Evolutionary conservation across 1,284 basidiomycete species (phyloP), one percentile per base, ranked within the genome.

Genomic region (Erythrobasidium hasegawianum): DNA sequence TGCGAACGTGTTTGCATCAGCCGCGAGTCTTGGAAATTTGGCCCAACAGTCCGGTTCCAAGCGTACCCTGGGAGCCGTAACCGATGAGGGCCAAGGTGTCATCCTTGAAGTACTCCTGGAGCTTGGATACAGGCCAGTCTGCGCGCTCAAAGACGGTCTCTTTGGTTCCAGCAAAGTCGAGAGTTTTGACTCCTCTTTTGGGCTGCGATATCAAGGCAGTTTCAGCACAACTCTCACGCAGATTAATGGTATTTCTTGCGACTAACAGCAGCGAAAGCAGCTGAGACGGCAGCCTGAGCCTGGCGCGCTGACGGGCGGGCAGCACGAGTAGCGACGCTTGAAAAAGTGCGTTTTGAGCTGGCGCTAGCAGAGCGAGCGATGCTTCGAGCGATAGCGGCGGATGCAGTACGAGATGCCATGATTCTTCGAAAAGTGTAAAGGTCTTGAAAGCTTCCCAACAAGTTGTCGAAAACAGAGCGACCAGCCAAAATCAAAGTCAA

Each of bases 51-150:
- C n/a, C n/a, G n/a, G 20, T 16, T 7, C 7, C 11, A 18, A 26
- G 40, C 67, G 27, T 24, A 60, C 74, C 73, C 71, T 93, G 90
- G n/a, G 96, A 97, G 72, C 96, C 96, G 79, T 99, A 98, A 71
- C 96, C 93, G 75, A 97, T 96, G 80, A 98, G 86, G 72, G 95
- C 95, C 70, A 99, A 90, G 72, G 95, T 97, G 81, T 99, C 96
- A 78, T 97, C 88, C 82, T 97, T 97, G 85, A 98, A 96, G 84
- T 93, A 96, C 78, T 97, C 93, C 80, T 97, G 95, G 78, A 99
- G 87, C 81, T 91, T 97, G 75, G 92, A 86, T 69, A 95, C 82
- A 49, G 95, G 96, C 96, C 96, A 99, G 85, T 99, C 95, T 75
- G 85, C 85, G 73, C 94, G 91, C 84, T 98, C 95, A 80, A 97